These are phyloP conservation scores for Boletus sp. DNA, from an alignment of 1,284 basidiomycete species.

Conservation along the genomic window DNA sequence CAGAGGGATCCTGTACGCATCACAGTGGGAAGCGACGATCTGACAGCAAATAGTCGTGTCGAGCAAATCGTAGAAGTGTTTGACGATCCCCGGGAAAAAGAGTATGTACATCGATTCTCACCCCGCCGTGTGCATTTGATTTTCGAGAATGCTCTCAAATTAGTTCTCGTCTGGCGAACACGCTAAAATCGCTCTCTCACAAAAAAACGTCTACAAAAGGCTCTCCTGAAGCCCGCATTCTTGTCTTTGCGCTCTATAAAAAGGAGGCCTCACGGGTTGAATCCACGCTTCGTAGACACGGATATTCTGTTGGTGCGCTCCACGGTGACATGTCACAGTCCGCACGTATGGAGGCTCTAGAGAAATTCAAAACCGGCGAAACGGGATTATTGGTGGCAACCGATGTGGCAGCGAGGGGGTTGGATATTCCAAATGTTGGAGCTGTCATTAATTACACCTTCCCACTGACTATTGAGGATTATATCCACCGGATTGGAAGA, in stretches of 20 bases:
- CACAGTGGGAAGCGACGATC: conserved; percentile 93
- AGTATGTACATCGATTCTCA: conserved; percentile 46
- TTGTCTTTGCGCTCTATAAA: conserved; percentile 98
- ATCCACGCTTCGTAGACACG: conserved; percentile 71
- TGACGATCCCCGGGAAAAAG: conserved; percentile 83
- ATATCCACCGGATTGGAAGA: conserved; percentile 95
- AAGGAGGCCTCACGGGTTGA: conserved; percentile 93
- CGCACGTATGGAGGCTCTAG: conserved; percentile 82
- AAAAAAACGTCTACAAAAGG: conserved; percentile 54
- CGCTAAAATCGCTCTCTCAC: conserved; percentile 58
- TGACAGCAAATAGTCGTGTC: conserved; percentile 91
- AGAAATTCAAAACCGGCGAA: conserved; percentile 84
- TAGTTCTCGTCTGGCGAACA: conserved; percentile 66
- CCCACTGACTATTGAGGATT: conserved; percentile 93
- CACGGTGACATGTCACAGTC: conserved; percentile 93
- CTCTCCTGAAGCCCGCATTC: conserved; percentile 64
- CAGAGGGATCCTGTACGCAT: conserved; percentile 84
- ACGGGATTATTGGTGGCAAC: conserved; percentile 91
- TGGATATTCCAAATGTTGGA: conserved; percentile 96
- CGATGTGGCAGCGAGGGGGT: conserved; percentile 93
- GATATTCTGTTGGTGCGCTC: conserved; percentile 83
- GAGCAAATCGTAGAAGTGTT: conserved; percentile 87
- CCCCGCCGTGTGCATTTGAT: background rate
- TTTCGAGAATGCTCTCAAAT: background rate
- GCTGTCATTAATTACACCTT: conserved; percentile 95